Base-by-base conservation (phyloP, 371 early-diverging fungal genomes). In the Mortierella sp. region DNA sequence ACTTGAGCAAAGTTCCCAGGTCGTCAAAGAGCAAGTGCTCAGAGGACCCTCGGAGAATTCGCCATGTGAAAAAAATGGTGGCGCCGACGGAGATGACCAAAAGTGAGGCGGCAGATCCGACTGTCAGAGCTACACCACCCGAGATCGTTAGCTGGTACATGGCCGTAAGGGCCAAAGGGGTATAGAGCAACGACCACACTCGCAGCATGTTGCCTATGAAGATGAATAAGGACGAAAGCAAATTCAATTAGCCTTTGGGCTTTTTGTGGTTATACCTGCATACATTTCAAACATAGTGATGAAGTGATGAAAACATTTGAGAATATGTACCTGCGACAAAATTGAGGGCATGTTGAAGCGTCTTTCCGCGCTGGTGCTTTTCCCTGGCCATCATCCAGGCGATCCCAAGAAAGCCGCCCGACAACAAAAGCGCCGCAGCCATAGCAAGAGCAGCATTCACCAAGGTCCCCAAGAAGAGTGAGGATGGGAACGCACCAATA, bases 1-100 rank as follows among this genome's bases (percentile, higher is more conserved):
- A 91, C 11, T 91, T 89, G 56, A 91, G 85, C 12, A 91, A 71
- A 4, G 91, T 74, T 0, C 88, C 88, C 32, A 88, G 71, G 71
- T 91, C 91, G 2, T 90, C 88, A 68, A 88, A 92, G 3, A 84
- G 77, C 27, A 80, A 51, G 11, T 75, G 72, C 29, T 84, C 78
- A 7, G 84, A 80, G 16, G 84, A 80, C 0, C 81, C 84, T 41
- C 78, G 77, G 4, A 84, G 77, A 32, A 84, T 60, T 3, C 84
- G 74, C 84, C 84, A 84, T 1, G 84, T 78, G 73, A 80, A 80
- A 48, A 84, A 80, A 5, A 84, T 77, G 48, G 84, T 84, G 11
- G 74, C 78, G 21, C 81, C 78, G 0, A 84, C 81, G 32, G 84
- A 80, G 29, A 80, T 43, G 41, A 80, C 49, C 1, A 84, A 60